phyloP scores from a whole-genome alignment of 768 basidiomycete species.

The Collybia sp. region DNA sequence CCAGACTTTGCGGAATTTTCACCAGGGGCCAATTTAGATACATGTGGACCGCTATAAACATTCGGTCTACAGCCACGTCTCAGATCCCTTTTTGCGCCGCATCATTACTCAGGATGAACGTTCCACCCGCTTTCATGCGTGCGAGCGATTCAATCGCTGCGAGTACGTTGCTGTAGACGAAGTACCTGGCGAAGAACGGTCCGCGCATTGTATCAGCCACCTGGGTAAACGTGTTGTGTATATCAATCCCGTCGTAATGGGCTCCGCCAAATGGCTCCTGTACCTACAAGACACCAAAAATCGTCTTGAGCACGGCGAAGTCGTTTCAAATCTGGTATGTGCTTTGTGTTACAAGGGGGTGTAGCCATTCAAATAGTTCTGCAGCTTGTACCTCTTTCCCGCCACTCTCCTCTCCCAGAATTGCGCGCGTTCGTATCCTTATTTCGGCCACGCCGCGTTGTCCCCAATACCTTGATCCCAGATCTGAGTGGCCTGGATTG shows the following conservation, averaged over 20 bases:
- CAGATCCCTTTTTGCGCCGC: constrained; percentile 56
- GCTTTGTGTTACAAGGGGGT: not conserved
- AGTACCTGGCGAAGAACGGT: constrained; percentile 15
- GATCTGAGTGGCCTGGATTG: constrained; percentile 60
- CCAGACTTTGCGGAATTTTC: not conserved
- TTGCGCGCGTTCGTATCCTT: constrained; percentile 75
- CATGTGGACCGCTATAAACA: constrained; percentile 91
- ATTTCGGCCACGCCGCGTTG: constrained; percentile 71
- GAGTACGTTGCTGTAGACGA: constrained; percentile 47
- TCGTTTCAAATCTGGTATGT: constrained; percentile 61
- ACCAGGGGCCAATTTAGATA: constrained; percentile 40
- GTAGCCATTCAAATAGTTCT: not conserved
- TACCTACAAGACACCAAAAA: constrained; percentile 35
- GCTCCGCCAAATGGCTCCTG: constrained; percentile 44
- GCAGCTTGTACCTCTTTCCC: constrained; percentile 77
- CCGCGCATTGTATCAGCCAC: constrained; percentile 28
- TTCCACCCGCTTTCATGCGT: constrained; percentile 86
- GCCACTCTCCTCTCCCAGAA: constrained; percentile 88
- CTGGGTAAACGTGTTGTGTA: constrained; percentile 66
- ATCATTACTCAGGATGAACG: constrained; percentile 58
- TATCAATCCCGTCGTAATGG: constrained; percentile 79
- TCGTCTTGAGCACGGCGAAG: constrained; percentile 34
- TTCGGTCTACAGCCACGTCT: constrained; percentile 50
- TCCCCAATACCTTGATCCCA: constrained; percentile 75
- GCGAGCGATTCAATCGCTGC: constrained; percentile 81